These are phyloP conservation scores for Fusarium sp. DNA, from an alignment of 2,329 filamentous ascomycete species.

Conservation along the genomic window DNA sequence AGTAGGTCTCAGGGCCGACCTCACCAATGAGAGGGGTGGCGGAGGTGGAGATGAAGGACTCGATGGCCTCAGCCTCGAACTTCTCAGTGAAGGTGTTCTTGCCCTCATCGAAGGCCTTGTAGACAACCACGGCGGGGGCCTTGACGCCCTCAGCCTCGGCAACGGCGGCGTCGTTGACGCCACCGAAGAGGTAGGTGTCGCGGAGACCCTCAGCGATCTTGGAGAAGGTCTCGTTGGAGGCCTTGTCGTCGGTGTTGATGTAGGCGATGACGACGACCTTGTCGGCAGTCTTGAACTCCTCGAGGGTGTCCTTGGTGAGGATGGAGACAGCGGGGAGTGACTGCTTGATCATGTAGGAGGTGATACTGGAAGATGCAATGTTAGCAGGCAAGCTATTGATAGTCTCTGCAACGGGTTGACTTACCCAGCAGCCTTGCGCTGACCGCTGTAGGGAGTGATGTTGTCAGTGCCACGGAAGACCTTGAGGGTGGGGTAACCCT, in stretches of 20 bases:
- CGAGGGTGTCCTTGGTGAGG: slow-evolving; percentile 82
- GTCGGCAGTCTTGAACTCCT: slow-evolving; percentile 97
- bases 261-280: slow-evolving; percentile 96
- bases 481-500: slow-evolving; percentile 99
- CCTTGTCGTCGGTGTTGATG: slow-evolving; percentile 82
- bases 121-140: slow-evolving; percentile 88
- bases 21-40: slow-evolving; percentile 93
- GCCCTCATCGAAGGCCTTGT: slow-evolving; percentile 98
- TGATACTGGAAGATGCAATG: slow-evolving; percentile 58
- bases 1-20: slow-evolving; percentile 96
- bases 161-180: slow-evolving; percentile 82
- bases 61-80: slow-evolving; percentile 84
- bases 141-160: slow-evolving; percentile 92
- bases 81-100: slow-evolving; percentile 84
- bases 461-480: slow-evolving; percentile 93
- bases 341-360: slow-evolving; percentile 98
- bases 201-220: slow-evolving; percentile 79
- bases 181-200: slow-evolving; percentile 93
- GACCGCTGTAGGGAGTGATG: slow-evolving; percentile 84
- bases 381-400: slow-evolving; percentile 30
- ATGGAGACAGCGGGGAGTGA: slow-evolving; percentile 90
- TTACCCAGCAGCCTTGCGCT: slow-evolving; percentile 84
- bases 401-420: slow-evolving; percentile 43
- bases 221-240: slow-evolving; percentile 86
- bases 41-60: slow-evolving; percentile 83